These are phyloP conservation scores for Exophiala phaeomuriformis DNA, from an alignment of 2,329 filamentous ascomycete species.

Conservation along the genomic window DNA sequence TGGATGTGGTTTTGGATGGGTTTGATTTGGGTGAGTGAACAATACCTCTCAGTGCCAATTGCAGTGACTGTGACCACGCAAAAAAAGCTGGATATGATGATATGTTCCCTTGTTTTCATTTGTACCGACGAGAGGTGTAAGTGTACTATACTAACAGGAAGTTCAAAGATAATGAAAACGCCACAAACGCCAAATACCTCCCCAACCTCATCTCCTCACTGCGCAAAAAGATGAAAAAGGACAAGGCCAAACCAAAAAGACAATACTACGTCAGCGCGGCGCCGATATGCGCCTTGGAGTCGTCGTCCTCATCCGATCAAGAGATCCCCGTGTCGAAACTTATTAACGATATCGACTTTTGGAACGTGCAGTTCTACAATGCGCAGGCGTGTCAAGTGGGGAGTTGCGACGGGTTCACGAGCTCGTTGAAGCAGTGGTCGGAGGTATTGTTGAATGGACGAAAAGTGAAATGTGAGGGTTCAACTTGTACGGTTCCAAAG, in stretches of 20 bases:
- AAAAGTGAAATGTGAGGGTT: background rate
- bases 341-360: conserved; percentile 4
- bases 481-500: background rate
- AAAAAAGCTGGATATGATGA: no score
- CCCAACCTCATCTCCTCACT: conserved; percentile 4
- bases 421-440: conserved; percentile 3
- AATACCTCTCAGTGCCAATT: no score
- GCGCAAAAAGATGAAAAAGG: background rate
- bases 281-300: conserved; percentile 41
- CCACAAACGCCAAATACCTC: background rate
- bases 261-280: conserved; percentile 46
- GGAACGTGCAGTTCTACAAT: conserved; percentile 18
- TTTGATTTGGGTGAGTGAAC: conserved; percentile 35
- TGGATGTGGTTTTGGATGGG: conserved; percentile 40
- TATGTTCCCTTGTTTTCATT: background rate
- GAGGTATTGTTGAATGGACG: background rate
- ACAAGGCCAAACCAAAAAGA: background rate
- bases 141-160: no score
- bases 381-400: conserved; percentile 9
- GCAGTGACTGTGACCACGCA: no score
- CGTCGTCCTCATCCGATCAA: conserved; percentile 33
- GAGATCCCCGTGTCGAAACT: conserved; percentile 4
- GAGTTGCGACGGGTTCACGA: background rate
- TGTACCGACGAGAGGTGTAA: no score
- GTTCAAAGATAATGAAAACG: conserved; percentile 8